Base-by-base conservation (phyloP, 768 basidiomycete species). In the Lactifluus piperatus region DNA sequence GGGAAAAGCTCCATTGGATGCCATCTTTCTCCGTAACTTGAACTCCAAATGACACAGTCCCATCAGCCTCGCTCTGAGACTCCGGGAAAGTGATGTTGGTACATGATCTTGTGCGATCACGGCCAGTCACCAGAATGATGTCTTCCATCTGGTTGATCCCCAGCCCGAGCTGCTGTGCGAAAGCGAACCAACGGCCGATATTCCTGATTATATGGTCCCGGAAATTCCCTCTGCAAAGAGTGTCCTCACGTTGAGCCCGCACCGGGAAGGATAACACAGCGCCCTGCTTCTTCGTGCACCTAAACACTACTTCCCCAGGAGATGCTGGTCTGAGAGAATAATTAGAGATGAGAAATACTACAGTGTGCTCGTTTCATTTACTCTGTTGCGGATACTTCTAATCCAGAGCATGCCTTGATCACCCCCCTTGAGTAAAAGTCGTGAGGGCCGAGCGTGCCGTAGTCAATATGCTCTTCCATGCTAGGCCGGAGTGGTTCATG, bases 241-340 rank as follows among this genome's bases (percentile, higher is more conserved):
- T 57, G 34, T 57, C 43, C 13, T 51, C n/a, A 16, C 50, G 24
- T 22, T n/a, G 32, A 44, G 32, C 49, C 8, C 27, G 4, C 7
- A 57, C 50, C 13, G 56, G 56, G 20, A 57, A 24, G 50, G 43
- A 51, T 37, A 51, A 20, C 24, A 51, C 43, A 11, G 56, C 50
- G 34, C 49, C 56, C 8, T 18, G 26, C 13, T n/a, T 45, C 9
- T 36, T 43, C 1, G 30, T 14, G n/a, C 41, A 57, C 1, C 4
- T 1, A 30, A 51, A 51, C 32, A 32, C 26, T 30, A 57, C 50
- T 22, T 44, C 30, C 7, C 37, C 37, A 3, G 4, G 24, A 11
- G 13, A 2, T 37, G 37, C n/a, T 5, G 48, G 56, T 6, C 56
- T 56, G 16, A 8, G 3, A 49, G 0, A n/a, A 24, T 43, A 27